phyloP scores from a whole-genome alignment of 345 rosid genomes.

The Camelina laxa region DNA sequence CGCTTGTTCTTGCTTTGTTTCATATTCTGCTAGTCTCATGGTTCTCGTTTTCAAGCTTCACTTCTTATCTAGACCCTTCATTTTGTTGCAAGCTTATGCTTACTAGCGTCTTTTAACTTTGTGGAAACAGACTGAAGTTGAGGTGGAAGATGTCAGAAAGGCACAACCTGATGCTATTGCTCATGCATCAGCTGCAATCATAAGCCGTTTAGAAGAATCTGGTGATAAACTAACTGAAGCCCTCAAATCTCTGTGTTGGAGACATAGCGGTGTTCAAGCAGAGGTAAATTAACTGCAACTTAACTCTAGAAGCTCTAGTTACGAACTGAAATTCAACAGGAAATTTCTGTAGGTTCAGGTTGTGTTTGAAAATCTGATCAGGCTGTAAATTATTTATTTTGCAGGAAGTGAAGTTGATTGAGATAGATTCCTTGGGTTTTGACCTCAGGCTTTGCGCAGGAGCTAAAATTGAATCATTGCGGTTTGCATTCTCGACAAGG shows the following conservation, averaged over 20 bases:
- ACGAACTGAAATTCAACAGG: neutral
- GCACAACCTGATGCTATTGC: constrained; percentile 89
- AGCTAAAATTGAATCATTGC: constrained; percentile 77
- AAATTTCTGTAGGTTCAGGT: neutral
- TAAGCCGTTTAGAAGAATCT: constrained; percentile 68
- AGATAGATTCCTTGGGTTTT: constrained; percentile 83
- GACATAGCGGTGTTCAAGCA: constrained; percentile 78
- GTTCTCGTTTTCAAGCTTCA: neutral
- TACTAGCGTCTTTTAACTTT: constrained; percentile 37
- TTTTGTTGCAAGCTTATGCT: constrained; percentile 34
- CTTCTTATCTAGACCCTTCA: neutral
- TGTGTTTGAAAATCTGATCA: constrained; percentile 7
- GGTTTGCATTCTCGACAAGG: constrained; percentile 71
- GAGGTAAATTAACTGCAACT: constrained; percentile 62
- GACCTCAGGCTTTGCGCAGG: constrained; percentile 85
- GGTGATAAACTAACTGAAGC: constrained; percentile 71
- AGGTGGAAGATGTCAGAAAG: constrained; percentile 73
- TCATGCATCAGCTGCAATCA: constrained; percentile 65
- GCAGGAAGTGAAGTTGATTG: constrained; percentile 75
- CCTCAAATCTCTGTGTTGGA: constrained; percentile 78
- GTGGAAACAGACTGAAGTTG: constrained; percentile 63
- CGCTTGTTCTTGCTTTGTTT: neutral
- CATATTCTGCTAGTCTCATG: constrained; percentile 5
- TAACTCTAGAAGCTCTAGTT: constrained; percentile 16
- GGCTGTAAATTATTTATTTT: neutral